phyloP scores from a whole-genome alignment of 2,329 filamentous ascomycete species.

The Shiraia sp. region DNA sequence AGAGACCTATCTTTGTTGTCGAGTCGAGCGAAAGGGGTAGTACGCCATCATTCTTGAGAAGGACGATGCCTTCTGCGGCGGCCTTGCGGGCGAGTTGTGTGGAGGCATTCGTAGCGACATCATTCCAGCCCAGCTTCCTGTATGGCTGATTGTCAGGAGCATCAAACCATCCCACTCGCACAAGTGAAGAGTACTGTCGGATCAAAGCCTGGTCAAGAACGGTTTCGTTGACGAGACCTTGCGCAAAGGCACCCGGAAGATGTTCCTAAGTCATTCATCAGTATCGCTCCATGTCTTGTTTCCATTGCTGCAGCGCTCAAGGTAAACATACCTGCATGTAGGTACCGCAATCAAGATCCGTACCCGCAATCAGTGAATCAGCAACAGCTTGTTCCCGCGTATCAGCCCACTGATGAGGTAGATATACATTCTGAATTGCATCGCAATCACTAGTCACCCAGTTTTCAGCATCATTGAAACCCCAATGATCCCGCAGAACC shows the following conservation, averaged over 20 bases:
- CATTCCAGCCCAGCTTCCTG: constrained; percentile 23
- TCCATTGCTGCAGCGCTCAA: too few species aligned
- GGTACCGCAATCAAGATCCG: constrained; percentile 26
- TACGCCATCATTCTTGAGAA: constrained; percentile 57
- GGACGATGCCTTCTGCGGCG: constrained; percentile 52
- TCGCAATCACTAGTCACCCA: constrained; percentile 69
- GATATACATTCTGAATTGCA: constrained; percentile 62
- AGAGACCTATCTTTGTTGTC: constrained; percentile 56
- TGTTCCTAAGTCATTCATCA: constrained; percentile 3
- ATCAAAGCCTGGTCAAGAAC: constrained; percentile 56
- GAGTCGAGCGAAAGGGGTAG: constrained; percentile 49
- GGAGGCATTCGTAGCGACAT: constrained; percentile 58
- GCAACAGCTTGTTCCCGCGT: constrained; percentile 32
- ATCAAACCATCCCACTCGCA: constrained; percentile 56
- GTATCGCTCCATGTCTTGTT: too few species aligned
- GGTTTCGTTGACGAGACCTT: constrained; percentile 41
- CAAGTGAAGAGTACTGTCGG: constrained; percentile 59
- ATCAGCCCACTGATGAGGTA: constrained; percentile 49
- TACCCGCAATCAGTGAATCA: constrained; percentile 32
- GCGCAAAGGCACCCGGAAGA: constrained; percentile 22
- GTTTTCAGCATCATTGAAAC: constrained; percentile 63
- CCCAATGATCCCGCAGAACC: constrained; percentile 67
- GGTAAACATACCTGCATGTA: constrained; percentile 18
- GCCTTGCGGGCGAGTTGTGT: constrained; percentile 61
- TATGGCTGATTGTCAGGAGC: constrained; percentile 29